Base-by-base conservation (phyloP, 345 rosid genomes). In the Rubroshorea leprosula region DNA sequence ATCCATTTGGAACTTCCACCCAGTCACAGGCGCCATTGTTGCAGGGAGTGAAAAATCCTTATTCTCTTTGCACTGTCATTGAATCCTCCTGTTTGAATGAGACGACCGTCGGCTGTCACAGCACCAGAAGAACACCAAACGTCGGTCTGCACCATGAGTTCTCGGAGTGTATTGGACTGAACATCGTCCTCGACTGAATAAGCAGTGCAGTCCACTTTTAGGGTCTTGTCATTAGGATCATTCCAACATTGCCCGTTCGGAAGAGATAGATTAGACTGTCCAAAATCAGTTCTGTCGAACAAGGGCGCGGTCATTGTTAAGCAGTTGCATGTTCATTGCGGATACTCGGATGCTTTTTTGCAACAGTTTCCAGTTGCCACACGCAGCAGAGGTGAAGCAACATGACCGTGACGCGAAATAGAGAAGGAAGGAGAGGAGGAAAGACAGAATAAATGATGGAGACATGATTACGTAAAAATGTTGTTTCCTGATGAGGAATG, bases 81-180 rank as follows among this genome's bases (percentile, higher is more conserved):
- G 67, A 58, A 78, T 13, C 88, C 88, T 0, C 95, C 95, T 16
- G 95, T 80, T 54, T 87, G 95, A 15, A 87, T 51, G 17, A 87
- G 74, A 13, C 49, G 26, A 3, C 95, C 95, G 20, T 87, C 82
- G 0, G 84, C 72, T 59, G 52, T 51, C 11, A 77, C 74, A 23
- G 94, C 60, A 3, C 94, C 96, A 26, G 96, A 85, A 1, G 96
- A 89, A 72, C 97, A 86, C 94, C 91, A 89, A 11, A 80, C 80
- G 44, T 84, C 70, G 1, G 86, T 79, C 48, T 72, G 87, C 23
- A 89, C 91, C 57, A 71, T 77, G 14, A 86, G 81, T 5, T 91
- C 77, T 16, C 94, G 60, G 65, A 80, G 15, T 4, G 53, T 61
- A 53, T 89, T 85, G 2, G 68, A 12, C 11, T 72, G 38, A n/a